Evolutionary conservation across 257 asterid species (phyloP), one percentile per base, ranked within the genome.

Genomic region (Nicotiana obtusifolia): DNA sequence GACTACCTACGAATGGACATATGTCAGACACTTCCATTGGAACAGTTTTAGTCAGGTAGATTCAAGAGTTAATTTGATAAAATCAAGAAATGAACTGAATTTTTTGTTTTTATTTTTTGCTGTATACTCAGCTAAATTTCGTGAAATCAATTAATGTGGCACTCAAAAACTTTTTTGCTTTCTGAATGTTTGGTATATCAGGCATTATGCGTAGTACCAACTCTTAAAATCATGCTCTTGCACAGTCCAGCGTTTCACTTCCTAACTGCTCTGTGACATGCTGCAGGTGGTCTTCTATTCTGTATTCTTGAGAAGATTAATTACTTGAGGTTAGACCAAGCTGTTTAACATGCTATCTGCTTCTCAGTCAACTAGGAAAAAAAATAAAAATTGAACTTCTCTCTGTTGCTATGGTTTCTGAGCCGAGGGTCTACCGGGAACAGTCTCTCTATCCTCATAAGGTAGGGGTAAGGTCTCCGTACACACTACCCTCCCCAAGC

Each of bases 261-360:
- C 24, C 44, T 75, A 26, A 49, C 79, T 75, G 44, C 28, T 75
- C 24, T 8, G 20, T 75, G 5, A 26, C 79, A 26, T 75, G 79
- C 44, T 75, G 62, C 79, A 75, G 79, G 79, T 49, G 79, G 79
- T 47, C 44, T 57, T 49, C n/a, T 75, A 75, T 24, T 75, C 44
- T 49, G 62, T 47, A 75, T 75, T 24, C 79, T 15, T 24, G 62
- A 49, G 16, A 49, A 4, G 15, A 22, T 41, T 17, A 49, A 14
- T 26, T 49, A 75, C 14, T 75, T 75, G 79, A 75, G 79, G 79
- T 75, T 60, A 24, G 79, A 22, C 9, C 44, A 71, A 71, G 37
- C 24, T 24, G 41, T 49, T 75, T 49, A 75, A 15, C 49, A 41
- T 5, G 26, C 26, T 4, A 75, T 75, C 79, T 49, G 26, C 5